Conservation (phyloP, 2,329 filamentous ascomycete genomes). For the Trichoderma atroviride region DNA sequence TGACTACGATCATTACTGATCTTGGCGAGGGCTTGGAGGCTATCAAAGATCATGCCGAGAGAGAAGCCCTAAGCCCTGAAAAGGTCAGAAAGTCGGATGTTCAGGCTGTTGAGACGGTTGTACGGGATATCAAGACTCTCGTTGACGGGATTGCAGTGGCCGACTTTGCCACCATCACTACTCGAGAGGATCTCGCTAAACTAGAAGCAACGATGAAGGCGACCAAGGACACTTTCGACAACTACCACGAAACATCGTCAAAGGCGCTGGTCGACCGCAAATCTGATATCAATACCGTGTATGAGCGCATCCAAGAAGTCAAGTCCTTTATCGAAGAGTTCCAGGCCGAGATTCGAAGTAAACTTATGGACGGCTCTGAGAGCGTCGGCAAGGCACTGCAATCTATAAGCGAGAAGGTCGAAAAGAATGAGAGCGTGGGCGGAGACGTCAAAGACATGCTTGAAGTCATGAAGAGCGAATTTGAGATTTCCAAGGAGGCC, state of each 20-base stretch:
- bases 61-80: conserved; percentile 59
- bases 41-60: conserved; percentile 60
- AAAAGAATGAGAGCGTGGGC: conserved; percentile 58
- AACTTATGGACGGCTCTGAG: conserved; percentile 76
- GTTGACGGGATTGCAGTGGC: conserved; percentile 73
- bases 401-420: conserved; percentile 64
- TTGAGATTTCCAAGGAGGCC: conserved; percentile 82
- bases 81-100: conserved; percentile 80
- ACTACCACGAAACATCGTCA: conserved; percentile 71
- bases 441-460: conserved; percentile 72
- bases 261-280: conserved; percentile 84
- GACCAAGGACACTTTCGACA: conserved; percentile 67
- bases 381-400: conserved; percentile 71
- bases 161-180: conserved; percentile 70
- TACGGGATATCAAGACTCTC: conserved; percentile 80
- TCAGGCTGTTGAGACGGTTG: conserved; percentile 76
- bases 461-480: conserved; percentile 78
- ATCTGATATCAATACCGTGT: conserved; percentile 76
- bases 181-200: conserved; percentile 70
- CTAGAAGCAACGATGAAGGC: conserved; percentile 71
- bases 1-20: conserved; percentile 80
- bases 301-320: conserved; percentile 77
- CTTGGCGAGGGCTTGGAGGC: conserved; percentile 77
- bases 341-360: conserved; percentile 73
- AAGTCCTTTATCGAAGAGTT: conserved; percentile 78